Evolutionary conservation across 1,139 yeast species (phyloP), one percentile per base, ranked within the genome.

Genomic region (Neolecta irregularis): DNA sequence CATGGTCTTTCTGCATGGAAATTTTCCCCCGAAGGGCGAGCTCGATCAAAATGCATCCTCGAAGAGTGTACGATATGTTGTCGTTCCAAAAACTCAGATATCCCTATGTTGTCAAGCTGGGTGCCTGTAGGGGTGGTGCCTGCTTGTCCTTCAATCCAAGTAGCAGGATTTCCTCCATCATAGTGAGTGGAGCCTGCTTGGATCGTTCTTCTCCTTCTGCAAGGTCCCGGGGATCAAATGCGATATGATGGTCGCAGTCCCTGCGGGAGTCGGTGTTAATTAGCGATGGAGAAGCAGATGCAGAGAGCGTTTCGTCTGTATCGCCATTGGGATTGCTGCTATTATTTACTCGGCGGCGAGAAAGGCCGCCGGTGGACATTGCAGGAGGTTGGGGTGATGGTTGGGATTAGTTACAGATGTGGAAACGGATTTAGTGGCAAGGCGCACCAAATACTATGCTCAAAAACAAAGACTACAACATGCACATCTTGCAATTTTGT

Each of bases 51-150:
- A 88, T 88, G 54, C 95, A 79, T 8, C 98, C 99, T 49, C 99
- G 73, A 42, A 88, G 67, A 2, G 95, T 94, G 58, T 88, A 91
- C 20, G 95, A 81, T 40, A 88, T 85, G 55, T 81, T 85, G 57
- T 88, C 99, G 55, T 88, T 91, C 98, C 98, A 88, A 57, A 88
- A 88, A 16, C 95, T 81, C 40, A 88, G 64, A 55, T 85, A 83
- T 5, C 98, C 98, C 57, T 47, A 22, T 9, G n/a, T 11, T 16
- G 5, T 5, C 13, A 16, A 12, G 8, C 12, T 18, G 6, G 6
- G 6, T 6, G 17, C 13, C 25, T 24, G 26, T 22, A 15, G 5
- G 9, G 26, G 8, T 7, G 21, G 9, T 21, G 39, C 46, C 46
- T 88, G 96, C 49, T 78, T 77, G 56, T 88, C 98, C 53, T 88